Conservation (phyloP, 2,329 filamentous ascomycete genomes). For the Alternaria alternata region DNA sequence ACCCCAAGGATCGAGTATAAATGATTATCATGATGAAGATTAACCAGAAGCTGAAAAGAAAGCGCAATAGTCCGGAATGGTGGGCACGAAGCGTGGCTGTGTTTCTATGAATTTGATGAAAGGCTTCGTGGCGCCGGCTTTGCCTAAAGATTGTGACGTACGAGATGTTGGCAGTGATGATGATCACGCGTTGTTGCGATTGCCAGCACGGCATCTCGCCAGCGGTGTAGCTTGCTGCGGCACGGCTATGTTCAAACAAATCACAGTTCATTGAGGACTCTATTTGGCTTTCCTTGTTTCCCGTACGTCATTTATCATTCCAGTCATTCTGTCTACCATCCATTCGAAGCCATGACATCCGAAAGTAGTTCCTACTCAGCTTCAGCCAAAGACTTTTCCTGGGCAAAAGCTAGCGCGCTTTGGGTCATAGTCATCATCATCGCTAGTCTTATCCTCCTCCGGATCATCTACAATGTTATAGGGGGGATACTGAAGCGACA, state of each 20-base stretch:
- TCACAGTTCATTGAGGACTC: neutral
- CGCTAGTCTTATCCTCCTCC: neutral
- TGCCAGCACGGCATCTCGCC: neutral
- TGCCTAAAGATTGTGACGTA: neutral
- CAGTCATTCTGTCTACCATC: neutral
- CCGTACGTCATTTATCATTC: neutral
- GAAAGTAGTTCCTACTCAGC: neutral
- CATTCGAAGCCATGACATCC: neutral
- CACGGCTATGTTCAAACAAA: neutral
- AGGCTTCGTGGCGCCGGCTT: neutral
- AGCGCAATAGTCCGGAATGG: too few species aligned
- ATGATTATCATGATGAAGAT: neutral
- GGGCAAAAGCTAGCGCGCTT: conserved; percentile 1
- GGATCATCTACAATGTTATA: neutral
- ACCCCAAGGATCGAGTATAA: neutral
- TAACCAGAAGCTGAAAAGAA: neutral
- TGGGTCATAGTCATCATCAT: conserved; percentile 2
- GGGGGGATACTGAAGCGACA: neutral
- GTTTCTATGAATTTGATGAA: neutral
- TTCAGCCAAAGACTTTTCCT: conserved; percentile 4
- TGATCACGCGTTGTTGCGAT: neutral
- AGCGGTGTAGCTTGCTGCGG: neutral
- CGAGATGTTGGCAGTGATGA: neutral
- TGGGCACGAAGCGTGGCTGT: neutral
- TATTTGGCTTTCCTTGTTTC: neutral